Percentiles rank a stretch among this genome's conserved stretches.
Evolutionary conservation across 192 early-diverging fungal genomes (phyloP).

Genomic region (Umbelopsis isabellina): DNA sequence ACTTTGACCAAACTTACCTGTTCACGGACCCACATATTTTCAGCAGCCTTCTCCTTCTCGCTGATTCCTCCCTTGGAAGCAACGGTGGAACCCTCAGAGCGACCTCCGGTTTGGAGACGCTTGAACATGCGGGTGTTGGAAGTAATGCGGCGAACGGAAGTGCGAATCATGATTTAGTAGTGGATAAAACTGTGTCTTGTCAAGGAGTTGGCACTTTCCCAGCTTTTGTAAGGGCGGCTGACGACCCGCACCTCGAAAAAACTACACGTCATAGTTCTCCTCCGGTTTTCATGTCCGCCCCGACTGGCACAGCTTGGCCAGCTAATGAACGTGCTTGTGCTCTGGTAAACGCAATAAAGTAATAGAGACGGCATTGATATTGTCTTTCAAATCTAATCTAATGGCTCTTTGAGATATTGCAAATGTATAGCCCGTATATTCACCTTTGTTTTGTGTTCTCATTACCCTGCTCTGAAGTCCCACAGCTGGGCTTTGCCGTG

Average conservation of each 20-base stretch:
- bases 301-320: background rate
- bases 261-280: background rate
- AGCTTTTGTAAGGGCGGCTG: conserved; percentile 6
- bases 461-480: no score
- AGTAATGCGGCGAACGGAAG: conserved; percentile 16
- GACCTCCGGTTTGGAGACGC: conserved; percentile 3
- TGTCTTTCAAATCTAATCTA: no score
- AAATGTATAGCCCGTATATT: no score
- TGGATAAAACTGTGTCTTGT: background rate
- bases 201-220: background rate
- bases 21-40: conserved; percentile 42
- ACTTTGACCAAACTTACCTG: conserved; percentile 32
- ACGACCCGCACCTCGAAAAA: conserved; percentile 4
- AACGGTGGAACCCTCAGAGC: conserved; percentile 32
- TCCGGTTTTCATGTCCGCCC: conserved; percentile 5
- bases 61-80: conserved; percentile 30
- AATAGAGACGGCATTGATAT: no score
- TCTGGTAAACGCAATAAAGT: no score
- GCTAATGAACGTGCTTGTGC: no score
- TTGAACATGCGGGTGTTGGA: conserved; percentile 19
- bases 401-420: no score
- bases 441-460: no score
- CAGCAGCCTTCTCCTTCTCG: conserved; percentile 44
- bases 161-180: conserved; percentile 15
- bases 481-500: no score